Evolutionary conservation across 805 yeast genomes (phyloP), one percentile per base, ranked within the genome.

Genomic region (Limtongia smithiae): DNA sequence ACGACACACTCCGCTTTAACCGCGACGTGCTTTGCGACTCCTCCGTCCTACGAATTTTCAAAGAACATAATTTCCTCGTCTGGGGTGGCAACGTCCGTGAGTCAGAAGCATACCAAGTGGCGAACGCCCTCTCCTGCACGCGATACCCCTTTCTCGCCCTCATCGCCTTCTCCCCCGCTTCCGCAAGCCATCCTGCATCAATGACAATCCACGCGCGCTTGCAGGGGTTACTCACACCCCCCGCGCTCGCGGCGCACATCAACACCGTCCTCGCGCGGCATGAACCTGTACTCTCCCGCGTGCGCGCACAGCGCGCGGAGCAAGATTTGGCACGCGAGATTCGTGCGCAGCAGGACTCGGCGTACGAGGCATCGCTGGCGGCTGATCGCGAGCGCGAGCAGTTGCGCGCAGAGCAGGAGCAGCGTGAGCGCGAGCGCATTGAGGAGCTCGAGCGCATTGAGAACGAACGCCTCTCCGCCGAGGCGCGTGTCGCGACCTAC

Each of bases 11-110:
- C 28, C 65, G 65, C 3, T 80, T 84, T 54, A 76, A 82, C 41
- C 65, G 73, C 12, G 73, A 74, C 9, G 74, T 87, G 2, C 64
- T 88, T 40, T 68, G 80, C 37, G 71, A 77, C 50, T 74, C 72
- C 2, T 66, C 64, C 22, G 79, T 85, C 46, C 68, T 77, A 12
- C 65, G 71, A 32, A 71, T 74, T 59, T 62, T 80, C 45, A 68
- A 67, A 18, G 75, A 76, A 18, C 75, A 74, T 40, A 75, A 85
- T 38, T 64, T 82, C 1, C 57, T 86, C 2, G 67, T 86, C 1
- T 91, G 97, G 97, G 95, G 90, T 36, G 96, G 96, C 7, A 83
- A 86, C 62, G 78, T 84, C 21, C 75, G 77, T n/a, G 80, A 81
- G 48, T 79, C 89, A 18, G 97, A 91, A 65, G 86, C 91, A 1